Conservation (phyloP, 2,329 filamentous ascomycete species). For the Paecilomyces niveus region DNA sequence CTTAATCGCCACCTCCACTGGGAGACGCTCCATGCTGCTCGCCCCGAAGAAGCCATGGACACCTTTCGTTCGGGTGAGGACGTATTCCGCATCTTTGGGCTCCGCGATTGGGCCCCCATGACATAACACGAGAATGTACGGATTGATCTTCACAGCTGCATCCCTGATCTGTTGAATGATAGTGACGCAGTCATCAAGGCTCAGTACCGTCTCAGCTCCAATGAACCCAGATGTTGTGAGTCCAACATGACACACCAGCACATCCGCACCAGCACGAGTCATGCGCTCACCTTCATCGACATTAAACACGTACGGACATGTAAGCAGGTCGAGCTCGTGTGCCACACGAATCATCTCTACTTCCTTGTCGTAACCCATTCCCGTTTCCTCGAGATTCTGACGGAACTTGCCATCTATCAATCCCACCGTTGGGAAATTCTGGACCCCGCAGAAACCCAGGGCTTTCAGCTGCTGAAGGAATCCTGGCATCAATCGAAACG, state of each 20-base stretch:
- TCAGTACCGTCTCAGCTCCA: slow-evolving; percentile 55
- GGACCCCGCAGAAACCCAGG: slow-evolving; percentile 61
- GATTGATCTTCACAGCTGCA: slow-evolving; percentile 48
- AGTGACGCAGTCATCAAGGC: slow-evolving; percentile 56
- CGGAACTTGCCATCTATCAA: slow-evolving; percentile 63
- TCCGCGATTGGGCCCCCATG: slow-evolving; percentile 63
- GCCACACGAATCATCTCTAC: slow-evolving; percentile 61
- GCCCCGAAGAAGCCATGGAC: slow-evolving; percentile 68
- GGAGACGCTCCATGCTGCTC: slow-evolving; percentile 61
- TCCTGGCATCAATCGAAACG: slow-evolving; percentile 54
- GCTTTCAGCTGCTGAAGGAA: slow-evolving; percentile 56
- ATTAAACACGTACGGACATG: slow-evolving; percentile 64
- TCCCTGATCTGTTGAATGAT: slow-evolving; percentile 59
- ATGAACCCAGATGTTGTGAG: slow-evolving; percentile 59
- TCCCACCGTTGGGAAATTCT: slow-evolving; percentile 69
- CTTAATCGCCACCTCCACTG: slow-evolving; percentile 60
- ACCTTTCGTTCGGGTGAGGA: slow-evolving; percentile 53
- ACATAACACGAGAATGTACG: slow-evolving; percentile 59
- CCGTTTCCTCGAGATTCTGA: slow-evolving; percentile 62
- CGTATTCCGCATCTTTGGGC: slow-evolving; percentile 56
- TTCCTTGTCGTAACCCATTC: slow-evolving; percentile 61
- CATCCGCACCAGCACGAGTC: slow-evolving; percentile 58
- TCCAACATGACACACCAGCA: slow-evolving; percentile 63
- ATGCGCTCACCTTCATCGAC: slow-evolving; percentile 55
- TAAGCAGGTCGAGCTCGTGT: slow-evolving; percentile 53